These are phyloP conservation scores for Beauveria sp. DNA, from an alignment of 2,329 filamentous ascomycete genomes.

Conservation along the genomic window DNA sequence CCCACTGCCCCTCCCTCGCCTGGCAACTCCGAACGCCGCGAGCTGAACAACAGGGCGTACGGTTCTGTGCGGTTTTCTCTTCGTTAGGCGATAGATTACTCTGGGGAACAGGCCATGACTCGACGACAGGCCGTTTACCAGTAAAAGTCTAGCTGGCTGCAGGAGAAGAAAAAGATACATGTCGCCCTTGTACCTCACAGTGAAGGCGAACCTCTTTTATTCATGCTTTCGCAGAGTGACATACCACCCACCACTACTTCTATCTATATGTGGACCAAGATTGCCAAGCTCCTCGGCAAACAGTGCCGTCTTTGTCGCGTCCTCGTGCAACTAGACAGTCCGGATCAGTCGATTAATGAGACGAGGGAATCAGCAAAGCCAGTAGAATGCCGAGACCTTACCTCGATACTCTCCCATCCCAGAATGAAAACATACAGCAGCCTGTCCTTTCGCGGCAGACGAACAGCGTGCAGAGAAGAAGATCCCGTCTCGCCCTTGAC, in stretches of 20 bases:
- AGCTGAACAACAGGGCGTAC: neutral
- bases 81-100: neutral
- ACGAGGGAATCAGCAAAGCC: neutral
- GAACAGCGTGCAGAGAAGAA: neutral
- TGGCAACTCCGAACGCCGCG: neutral
- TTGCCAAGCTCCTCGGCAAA: slow-evolving; percentile 2
- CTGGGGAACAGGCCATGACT: neutral
- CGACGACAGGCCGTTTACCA: neutral
- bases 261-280: neutral
- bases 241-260: slow-evolving; percentile 1
- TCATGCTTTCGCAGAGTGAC: neutral
- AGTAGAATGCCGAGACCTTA: neutral
- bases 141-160: neutral
- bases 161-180: neutral
- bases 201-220: neutral
- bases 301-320: neutral
- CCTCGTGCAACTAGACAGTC: neutral
- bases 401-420: slow-evolving; percentile 9
- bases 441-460: neutral
- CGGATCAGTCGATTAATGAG: neutral
- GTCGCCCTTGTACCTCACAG: neutral
- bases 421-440: neutral
- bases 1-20: neutral
- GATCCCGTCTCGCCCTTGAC: neutral
- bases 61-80: neutral